A percentile compares a stretch with the other conserved stretches of the same genome.
Conservation (phyloP, 805 yeast species). For the Kluyveromyces nonfermentans region DNA sequence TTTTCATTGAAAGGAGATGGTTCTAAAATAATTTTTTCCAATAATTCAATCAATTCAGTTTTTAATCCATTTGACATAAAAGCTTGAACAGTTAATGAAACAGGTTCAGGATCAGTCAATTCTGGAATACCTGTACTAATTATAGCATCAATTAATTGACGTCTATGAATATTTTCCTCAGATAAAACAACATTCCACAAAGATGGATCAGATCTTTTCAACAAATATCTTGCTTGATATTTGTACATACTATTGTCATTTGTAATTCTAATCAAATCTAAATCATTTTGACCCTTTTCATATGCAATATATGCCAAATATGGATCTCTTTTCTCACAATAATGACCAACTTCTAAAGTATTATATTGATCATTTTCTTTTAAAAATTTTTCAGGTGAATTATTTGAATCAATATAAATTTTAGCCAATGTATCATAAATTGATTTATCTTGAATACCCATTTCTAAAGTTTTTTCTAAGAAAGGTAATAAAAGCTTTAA, state of each 20-base stretch:
- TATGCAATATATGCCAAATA: conserved; percentile 95
- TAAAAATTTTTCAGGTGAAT: conserved; percentile 93
- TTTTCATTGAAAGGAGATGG: conserved; percentile 96
- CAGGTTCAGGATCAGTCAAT: conserved; percentile 84
- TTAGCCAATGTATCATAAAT: conserved; percentile 93
- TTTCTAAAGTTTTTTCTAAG: conserved; percentile 76
- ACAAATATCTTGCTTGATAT: conserved; percentile 94
- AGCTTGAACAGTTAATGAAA: conserved; percentile 86
- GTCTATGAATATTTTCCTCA: conserved; percentile 74
- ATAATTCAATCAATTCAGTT: conserved; percentile 81
- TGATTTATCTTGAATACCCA: conserved; percentile 83
- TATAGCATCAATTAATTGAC: conserved; percentile 87
- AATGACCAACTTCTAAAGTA: conserved; percentile 91
- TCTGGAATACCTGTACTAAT: conserved; percentile 96
- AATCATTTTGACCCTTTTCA: conserved; percentile 89
- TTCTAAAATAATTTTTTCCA: conserved; percentile 92
- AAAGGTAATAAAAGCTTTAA: conserved; percentile 86
- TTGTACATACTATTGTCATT: conserved; percentile 97
- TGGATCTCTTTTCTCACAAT: conserved; percentile 99
- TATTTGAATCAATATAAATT: conserved; percentile 95
- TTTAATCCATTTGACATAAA: conserved; percentile 95
- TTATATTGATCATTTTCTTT: conserved; percentile 85
- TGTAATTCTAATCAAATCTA: conserved; percentile 81
- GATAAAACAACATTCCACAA: conserved; percentile 76
- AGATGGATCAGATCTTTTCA: conserved; percentile 74